These are phyloP conservation scores for Haplographium delicatum DNA, from an alignment of 495 filamentous ascomycete genomes.

Conservation along the genomic window DNA sequence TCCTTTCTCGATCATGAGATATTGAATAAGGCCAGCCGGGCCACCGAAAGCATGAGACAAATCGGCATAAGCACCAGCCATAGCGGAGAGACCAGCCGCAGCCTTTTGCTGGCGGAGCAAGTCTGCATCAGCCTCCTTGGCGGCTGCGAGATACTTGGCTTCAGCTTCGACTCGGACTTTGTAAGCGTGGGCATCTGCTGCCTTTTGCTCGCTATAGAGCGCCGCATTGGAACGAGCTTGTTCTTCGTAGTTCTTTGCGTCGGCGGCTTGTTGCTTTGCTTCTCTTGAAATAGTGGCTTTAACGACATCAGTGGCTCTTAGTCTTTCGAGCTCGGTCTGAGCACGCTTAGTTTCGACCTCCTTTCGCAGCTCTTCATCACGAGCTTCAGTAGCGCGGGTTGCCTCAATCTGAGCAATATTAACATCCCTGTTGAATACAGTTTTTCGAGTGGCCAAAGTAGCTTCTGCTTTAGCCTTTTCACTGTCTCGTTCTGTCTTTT, in stretches of 20 bases:
- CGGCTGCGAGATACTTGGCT: conserved; percentile 30
- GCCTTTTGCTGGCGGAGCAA: conserved; percentile 60
- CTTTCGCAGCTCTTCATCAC: conserved; percentile 71
- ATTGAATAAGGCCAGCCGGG: conserved; percentile 66
- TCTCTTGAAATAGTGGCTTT: conserved; percentile 70
- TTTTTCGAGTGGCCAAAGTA: conserved; percentile 62
- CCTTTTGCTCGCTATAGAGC: conserved; percentile 30
- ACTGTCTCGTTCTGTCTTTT: conserved; percentile 75
- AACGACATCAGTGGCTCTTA: conserved; percentile 69
- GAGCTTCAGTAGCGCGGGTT: conserved; percentile 60
- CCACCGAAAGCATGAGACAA: conserved; percentile 69
- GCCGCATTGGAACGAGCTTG: conserved; percentile 50
- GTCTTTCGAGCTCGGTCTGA: conserved; percentile 70
- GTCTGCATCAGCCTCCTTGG: conserved; percentile 58
- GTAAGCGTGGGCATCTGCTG: conserved; percentile 42
- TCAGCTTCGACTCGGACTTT: conserved; percentile 34
- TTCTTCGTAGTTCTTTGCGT: conserved; percentile 56
- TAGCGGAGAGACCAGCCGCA: conserved; percentile 66
- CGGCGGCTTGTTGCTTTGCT: conserved; percentile 66
- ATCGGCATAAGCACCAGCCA: conserved; percentile 69
- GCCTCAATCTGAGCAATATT: conserved; percentile 68
- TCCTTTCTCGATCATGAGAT: conserved; percentile 70
- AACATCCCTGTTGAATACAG: conserved; percentile 63
- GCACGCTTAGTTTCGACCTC: conserved; percentile 70
- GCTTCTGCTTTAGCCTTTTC: conserved; percentile 76